Percentiles rank a stretch among this genome's conserved stretches.
These are phyloP conservation scores for Neurospora sublineolata DNA, from an alignment of 495 filamentous ascomycete genomes.

Conservation along the genomic window DNA sequence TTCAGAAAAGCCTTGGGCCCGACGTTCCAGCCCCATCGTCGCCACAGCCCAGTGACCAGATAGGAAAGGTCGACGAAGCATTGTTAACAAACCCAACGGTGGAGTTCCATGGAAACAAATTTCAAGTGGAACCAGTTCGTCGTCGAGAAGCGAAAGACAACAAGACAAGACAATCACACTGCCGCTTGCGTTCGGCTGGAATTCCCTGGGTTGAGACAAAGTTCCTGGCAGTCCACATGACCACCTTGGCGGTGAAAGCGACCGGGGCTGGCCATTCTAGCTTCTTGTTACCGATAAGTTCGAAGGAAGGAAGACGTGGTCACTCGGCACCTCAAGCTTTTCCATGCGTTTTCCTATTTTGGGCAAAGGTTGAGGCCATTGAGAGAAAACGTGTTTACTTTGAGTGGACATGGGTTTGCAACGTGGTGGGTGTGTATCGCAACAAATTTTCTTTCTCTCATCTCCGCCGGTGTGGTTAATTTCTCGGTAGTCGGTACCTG, in stretches of 20 bases:
- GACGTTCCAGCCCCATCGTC: neutral
- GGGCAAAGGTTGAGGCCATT: neutral
- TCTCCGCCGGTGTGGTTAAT: neutral
- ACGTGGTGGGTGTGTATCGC: neutral
- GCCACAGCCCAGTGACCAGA: neutral
- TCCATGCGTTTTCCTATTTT: neutral
- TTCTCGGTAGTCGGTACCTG: neutral
- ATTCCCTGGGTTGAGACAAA: neutral
- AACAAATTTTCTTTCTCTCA: neutral
- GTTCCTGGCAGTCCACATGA: conserved; percentile 2
- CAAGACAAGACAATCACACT: neutral
- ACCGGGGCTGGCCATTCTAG: neutral
- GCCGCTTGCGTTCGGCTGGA: neutral
- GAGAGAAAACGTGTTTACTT: neutral
- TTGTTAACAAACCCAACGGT: neutral
- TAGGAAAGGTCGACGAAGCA: neutral
- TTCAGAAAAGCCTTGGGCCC: neutral
- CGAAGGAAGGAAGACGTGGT: neutral
- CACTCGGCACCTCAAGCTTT: neutral
- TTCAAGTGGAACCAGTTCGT: neutral
- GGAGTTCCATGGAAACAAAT: neutral
- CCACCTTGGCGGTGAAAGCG: conserved; percentile 2
- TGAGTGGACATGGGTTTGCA: neutral
- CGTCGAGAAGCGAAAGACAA: neutral
- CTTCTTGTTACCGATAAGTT: neutral